phyloP scores from a whole-genome alignment of 495 filamentous ascomycete genomes.

The Lasiosphaeriaceae sp. region DNA sequence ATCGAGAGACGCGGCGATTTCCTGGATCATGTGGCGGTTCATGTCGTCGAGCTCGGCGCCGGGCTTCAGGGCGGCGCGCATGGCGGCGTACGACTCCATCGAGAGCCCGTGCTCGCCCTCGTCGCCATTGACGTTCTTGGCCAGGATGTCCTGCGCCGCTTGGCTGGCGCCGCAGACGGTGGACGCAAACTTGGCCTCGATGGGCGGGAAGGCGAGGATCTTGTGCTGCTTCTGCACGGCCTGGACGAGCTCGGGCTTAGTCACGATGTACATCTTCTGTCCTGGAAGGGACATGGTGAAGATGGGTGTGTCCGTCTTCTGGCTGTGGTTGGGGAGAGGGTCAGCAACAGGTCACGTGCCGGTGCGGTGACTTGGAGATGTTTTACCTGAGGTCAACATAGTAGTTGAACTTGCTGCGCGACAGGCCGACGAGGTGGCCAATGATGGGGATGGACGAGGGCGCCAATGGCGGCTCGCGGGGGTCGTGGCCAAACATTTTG shows the following conservation, averaged over 20 bases:
- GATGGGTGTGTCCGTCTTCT: constrained; percentile 22
- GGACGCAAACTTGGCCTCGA: constrained; percentile 32
- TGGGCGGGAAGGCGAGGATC: constrained; percentile 34
- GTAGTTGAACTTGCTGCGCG: constrained; percentile 19
- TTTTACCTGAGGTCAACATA: constrained; percentile 14
- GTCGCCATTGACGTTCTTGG: constrained; percentile 1
- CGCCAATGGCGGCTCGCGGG: constrained; percentile 28
- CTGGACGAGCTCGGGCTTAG: constrained; percentile 30
- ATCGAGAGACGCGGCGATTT: constrained; percentile 16
- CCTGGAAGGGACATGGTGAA: constrained; percentile 33
- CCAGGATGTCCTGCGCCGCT: constrained; percentile 14
- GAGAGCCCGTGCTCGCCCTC: constrained; percentile 29
- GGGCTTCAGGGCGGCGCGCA: constrained; percentile 30
- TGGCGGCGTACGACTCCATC: constrained; percentile 26
- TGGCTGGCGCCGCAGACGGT: constrained; percentile 28
- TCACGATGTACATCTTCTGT: constrained; percentile 37
- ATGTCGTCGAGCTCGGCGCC: constrained; percentile 34
- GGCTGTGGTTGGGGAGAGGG: constrained; percentile 1
- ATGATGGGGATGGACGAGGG: constrained; percentile 23
- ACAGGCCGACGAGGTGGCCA: constrained; percentile 29
- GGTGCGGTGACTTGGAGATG: background rate
- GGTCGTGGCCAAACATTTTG: constrained; percentile 21
- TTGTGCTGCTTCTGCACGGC: constrained; percentile 30
- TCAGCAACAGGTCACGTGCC: too few relatives aligned
- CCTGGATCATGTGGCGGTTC: constrained; percentile 31